Conservation (phyloP, 805 yeast species). For the Candida awuae region DNA sequence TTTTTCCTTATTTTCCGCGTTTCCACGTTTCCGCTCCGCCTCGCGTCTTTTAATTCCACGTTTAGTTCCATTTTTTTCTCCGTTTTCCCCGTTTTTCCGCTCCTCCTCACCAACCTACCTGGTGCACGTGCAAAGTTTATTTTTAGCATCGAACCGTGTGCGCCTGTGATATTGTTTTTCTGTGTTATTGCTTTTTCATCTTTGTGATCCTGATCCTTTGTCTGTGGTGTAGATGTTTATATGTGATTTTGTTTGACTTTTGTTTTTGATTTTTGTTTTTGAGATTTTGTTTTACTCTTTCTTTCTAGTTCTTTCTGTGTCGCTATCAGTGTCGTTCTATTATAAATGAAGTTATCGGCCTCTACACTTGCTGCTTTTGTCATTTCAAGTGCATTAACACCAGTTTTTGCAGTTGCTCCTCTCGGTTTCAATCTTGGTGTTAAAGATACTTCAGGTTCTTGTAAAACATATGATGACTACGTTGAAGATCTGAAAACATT, state of each 20-base stretch:
- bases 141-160: no score
- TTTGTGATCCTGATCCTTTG: no score
- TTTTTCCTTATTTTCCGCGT: background rate
- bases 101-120: no score
- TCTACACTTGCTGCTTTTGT: constrained; percentile 21
- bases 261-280: constrained; percentile 1
- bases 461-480: constrained; percentile 70
- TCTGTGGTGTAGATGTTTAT: no score
- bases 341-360: constrained; percentile 22
- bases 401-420: constrained; percentile 21
- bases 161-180: no score
- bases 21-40: background rate
- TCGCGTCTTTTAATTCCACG: background rate
- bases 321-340: constrained; percentile 2
- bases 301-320: background rate
- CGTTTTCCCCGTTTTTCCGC: no score
- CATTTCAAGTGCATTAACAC: constrained; percentile 13
- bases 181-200: no score
- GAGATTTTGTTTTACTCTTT: no score
- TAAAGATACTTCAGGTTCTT: constrained; percentile 60
- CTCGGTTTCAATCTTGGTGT: constrained; percentile 85
- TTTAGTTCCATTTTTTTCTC: no score
- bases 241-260: constrained; percentile 7
- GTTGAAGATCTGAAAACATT: constrained; percentile 56
- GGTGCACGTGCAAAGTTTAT: no score